These are phyloP conservation scores for Globisporangium echinulatum DNA, from an alignment of 352 stramenopile species.

Conservation along the genomic window DNA sequence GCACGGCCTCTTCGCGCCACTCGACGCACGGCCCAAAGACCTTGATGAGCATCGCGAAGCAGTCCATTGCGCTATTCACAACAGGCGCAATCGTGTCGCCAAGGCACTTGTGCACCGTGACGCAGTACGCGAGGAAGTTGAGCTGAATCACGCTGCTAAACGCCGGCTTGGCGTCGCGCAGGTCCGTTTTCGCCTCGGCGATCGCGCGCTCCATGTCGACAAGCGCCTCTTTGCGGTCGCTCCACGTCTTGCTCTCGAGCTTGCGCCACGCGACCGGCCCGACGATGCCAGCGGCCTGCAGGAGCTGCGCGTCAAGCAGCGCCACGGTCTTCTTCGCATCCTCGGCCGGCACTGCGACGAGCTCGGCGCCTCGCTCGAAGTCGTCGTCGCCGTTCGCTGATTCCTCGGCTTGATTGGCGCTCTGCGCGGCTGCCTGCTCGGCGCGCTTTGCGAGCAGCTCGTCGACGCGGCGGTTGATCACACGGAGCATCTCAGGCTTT, in stretches of 20 bases:
- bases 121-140: constrained; percentile 62
- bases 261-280: constrained; percentile 71
- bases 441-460: constrained; percentile 46
- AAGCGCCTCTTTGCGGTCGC: constrained; percentile 75
- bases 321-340: constrained; percentile 36
- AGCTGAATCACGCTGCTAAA: constrained; percentile 56
- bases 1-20: constrained; percentile 56
- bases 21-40: constrained; percentile 69
- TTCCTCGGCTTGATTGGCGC: constrained; percentile 44
- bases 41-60: constrained; percentile 63
- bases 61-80: constrained; percentile 66
- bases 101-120: constrained; percentile 49
- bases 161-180: constrained; percentile 54
- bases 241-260: constrained; percentile 79
- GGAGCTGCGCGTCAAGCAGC: constrained; percentile 34
- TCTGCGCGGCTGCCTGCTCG: constrained; percentile 19
- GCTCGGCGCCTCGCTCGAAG: constrained; percentile 17
- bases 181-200: constrained; percentile 58
- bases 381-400: constrained; percentile 17
- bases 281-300: constrained; percentile 36
- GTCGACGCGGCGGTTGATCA: constrained; percentile 70
- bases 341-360: constrained; percentile 37
- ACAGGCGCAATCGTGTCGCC: constrained; percentile 68
- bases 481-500: constrained; percentile 74
- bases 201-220: constrained; percentile 67